phyloP scores from a whole-genome alignment of 2,329 filamentous ascomycete genomes.

The Colletotrichum theobromicola region DNA sequence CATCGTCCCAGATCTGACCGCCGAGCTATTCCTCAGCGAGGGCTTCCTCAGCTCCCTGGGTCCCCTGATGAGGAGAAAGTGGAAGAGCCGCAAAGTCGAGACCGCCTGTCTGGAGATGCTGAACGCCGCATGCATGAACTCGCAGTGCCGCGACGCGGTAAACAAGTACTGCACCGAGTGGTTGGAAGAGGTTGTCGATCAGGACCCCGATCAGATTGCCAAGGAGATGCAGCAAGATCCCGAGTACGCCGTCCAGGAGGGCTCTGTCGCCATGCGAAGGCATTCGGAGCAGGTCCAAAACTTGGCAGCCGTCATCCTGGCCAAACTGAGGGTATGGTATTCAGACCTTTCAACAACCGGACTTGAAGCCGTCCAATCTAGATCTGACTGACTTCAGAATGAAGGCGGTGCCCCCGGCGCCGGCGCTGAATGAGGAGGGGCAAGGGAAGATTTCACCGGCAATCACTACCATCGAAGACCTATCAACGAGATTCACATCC shows the following conservation, averaged over 20 bases:
- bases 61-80: conserved; percentile 77
- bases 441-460: conserved; percentile 55
- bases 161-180: conserved; percentile 85
- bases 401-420: conserved; percentile 60
- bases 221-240: conserved; percentile 56
- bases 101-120: conserved; percentile 87
- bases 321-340: conserved; percentile 68
- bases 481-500: conserved; percentile 67
- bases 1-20: conserved; percentile 76
- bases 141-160: conserved; percentile 81
- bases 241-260: conserved; percentile 62
- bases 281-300: conserved; percentile 68
- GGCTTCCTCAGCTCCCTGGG: conserved; percentile 82
- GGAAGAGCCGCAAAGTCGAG: conserved; percentile 86
- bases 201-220: conserved; percentile 65
- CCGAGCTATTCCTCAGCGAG: conserved; percentile 84
- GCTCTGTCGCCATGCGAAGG: conserved; percentile 63
- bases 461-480: conserved; percentile 68
- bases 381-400: conserved; percentile 52
- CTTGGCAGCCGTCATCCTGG: conserved; percentile 75
- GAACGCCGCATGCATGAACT: conserved; percentile 89
- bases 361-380: conserved; percentile 22
- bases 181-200: conserved; percentile 83
- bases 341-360: conserved; percentile 21
- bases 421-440: conserved; percentile 40